A percentile compares a stretch with the other conserved stretches of the same genome.
Evolutionary conservation across 2,329 filamentous ascomycete genomes (phyloP).

Genomic region (Boeremia exigua): DNA sequence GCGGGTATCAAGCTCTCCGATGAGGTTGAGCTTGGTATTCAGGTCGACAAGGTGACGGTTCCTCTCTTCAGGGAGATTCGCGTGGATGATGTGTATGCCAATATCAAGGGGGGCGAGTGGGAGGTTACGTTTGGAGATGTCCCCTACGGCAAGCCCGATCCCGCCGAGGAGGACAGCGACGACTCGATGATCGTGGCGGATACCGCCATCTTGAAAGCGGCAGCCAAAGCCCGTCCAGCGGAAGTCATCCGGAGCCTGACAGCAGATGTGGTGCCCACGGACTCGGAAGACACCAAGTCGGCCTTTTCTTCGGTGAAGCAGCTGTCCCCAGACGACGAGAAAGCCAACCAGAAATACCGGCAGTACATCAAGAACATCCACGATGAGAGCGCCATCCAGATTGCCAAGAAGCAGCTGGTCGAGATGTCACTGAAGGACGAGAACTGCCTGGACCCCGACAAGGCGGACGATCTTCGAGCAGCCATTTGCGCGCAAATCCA

Average conservation of each 20-base stretch:
- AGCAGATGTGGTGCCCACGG: constrained; percentile 44
- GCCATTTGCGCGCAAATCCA: constrained; percentile 59
- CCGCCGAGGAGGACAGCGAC: constrained; percentile 42
- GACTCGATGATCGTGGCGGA: constrained; percentile 53
- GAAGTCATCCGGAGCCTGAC: constrained; percentile 48
- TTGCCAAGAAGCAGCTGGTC: constrained; percentile 33
- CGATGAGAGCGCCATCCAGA: constrained; percentile 39
- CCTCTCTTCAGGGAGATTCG: constrained; percentile 57
- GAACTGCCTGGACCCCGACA: constrained; percentile 43
- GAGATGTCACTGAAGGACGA: constrained; percentile 36
- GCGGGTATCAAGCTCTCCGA: constrained; percentile 60
- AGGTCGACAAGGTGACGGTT: constrained; percentile 57
- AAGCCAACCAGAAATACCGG: constrained; percentile 52
- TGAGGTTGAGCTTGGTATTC: constrained; percentile 61
- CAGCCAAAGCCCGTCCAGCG: constrained; percentile 30
- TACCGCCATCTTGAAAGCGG: constrained; percentile 56
- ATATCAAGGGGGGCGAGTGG: constrained; percentile 59
- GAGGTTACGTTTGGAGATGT: constrained; percentile 57
- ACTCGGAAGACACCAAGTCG: constrained; percentile 37
- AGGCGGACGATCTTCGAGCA: constrained; percentile 53
- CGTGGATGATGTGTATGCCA: constrained; percentile 61
- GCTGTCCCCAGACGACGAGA: constrained; percentile 53
- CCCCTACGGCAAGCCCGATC: constrained; percentile 35
- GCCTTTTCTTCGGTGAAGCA: constrained; percentile 51
- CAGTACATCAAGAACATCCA: constrained; percentile 47